phyloP scores from a whole-genome alignment of 345 rosid genomes.

The Fremontodendron californicum region DNA sequence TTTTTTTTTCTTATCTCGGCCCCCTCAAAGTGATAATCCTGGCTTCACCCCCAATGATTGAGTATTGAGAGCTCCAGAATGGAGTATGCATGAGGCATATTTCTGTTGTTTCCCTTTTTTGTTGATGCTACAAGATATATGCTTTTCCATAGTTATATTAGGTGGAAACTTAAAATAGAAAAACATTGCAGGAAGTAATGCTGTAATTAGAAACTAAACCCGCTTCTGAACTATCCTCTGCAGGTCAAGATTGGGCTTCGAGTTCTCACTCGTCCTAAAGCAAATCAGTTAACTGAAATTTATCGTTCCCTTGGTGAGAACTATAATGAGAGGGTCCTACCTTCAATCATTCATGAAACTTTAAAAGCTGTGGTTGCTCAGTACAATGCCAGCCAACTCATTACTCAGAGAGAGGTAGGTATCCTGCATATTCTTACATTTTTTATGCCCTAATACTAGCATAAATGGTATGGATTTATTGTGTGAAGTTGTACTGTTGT shows the following conservation, averaged over 20 bases:
- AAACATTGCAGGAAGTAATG: background rate
- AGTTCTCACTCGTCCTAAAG: slow-evolving; percentile 85
- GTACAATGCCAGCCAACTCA: slow-evolving; percentile 94
- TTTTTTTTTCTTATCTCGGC: too few relatives aligned
- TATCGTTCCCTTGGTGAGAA: slow-evolving; percentile 83
- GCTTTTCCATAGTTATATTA: background rate
- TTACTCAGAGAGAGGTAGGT: slow-evolving; percentile 88
- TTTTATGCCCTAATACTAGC: background rate
- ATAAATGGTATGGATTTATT: background rate
- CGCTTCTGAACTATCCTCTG: background rate
- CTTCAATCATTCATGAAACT: slow-evolving; percentile 91
- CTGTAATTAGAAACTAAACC: background rate
- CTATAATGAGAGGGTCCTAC: slow-evolving; percentile 81
- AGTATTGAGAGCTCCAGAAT: background rate
- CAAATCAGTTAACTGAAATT: slow-evolving; percentile 64
- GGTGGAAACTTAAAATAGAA: background rate
- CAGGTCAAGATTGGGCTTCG: slow-evolving; percentile 94
- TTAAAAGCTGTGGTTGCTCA: slow-evolving; percentile 92
- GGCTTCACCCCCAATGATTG: background rate
- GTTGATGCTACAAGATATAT: background rate
- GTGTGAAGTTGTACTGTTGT: background rate
- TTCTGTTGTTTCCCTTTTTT: background rate
- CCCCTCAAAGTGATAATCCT: background rate
- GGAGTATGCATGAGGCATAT: background rate
- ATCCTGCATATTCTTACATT: background rate